phyloP scores from a whole-genome alignment of 495 filamentous ascomycete species.

The Hypoxylon fuscum region DNA sequence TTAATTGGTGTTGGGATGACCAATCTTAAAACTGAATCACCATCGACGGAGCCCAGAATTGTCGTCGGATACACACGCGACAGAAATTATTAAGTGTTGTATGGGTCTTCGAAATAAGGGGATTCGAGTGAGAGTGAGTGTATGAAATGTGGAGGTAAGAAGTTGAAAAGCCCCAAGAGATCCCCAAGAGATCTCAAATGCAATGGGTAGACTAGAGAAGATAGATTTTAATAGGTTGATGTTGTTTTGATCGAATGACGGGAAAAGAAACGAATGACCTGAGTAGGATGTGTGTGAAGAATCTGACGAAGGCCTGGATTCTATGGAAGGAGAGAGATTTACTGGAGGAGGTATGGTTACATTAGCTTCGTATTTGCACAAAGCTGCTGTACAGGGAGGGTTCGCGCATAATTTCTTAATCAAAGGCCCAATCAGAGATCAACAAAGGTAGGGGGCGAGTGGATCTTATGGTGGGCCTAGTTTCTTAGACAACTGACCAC shows the following conservation, averaged over 20 bases:
- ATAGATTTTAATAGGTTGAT: constrained; percentile 12
- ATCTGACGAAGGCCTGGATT: constrained; percentile 34
- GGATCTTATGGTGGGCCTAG: constrained; percentile 13
- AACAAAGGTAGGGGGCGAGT: constrained; percentile 34
- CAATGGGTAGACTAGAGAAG: constrained; percentile 33
- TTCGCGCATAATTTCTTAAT: constrained; percentile 37
- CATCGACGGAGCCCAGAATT: constrained; percentile 17
- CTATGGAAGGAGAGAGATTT: constrained; percentile 13
- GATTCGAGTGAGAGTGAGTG: constrained; percentile 11
- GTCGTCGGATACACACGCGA: constrained; percentile 24
- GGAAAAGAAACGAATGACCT: constrained; percentile 39
- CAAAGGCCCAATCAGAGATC: constrained; percentile 36
- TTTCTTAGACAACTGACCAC: constrained; percentile 34
- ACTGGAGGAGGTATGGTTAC: constrained; percentile 35
- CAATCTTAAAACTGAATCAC: constrained; percentile 31
- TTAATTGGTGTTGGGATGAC: constrained; percentile 12
- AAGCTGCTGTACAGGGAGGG: constrained; percentile 31
- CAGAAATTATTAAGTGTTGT: constrained; percentile 8
- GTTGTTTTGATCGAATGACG: constrained; percentile 20
- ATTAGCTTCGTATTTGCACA: constrained; percentile 43
- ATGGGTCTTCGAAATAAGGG: constrained; percentile 14
- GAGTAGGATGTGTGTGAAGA: constrained; percentile 39
- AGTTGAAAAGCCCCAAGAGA: background rate
- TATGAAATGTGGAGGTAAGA: background rate
- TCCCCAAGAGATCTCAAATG: constrained; percentile 20